Evolutionary conservation across 768 basidiomycete species (phyloP), one percentile per base, ranked within the genome.

Genomic region (Mycena maculata): DNA sequence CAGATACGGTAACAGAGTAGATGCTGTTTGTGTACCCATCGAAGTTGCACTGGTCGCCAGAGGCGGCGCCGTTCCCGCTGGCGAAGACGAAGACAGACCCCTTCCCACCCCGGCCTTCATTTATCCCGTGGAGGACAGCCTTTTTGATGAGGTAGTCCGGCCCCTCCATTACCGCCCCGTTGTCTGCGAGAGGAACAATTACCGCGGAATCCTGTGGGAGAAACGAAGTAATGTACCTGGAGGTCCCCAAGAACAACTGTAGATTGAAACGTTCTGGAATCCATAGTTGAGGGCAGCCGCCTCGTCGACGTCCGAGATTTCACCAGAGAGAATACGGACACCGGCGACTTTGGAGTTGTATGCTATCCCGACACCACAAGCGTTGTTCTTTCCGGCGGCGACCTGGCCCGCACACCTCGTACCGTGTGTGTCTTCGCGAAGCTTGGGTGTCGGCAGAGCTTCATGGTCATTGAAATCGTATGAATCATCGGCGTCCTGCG

Each of bases 1-100:
- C 94, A n/a, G 95, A 91, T 30, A 99, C 95, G 0, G 98, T 99
- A 45, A 99, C 89, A 9, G 93, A 94, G 79, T 94, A 98, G 64
- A 99, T 96, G 73, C 92, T 94, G 76, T 99, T 99, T 15, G 98
- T 99, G 77, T 99, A 99, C 9, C 98, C 98, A 72, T 99, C 97
- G 75, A 99, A 99, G 77, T 99, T 99, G 83, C 98, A 99, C 77
- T 99, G 97, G 75, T 99, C 98, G 20, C 92, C 94, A 60, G 86
- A 85, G 10, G 86, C 86, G 31, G 95, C 98, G 10, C 98, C 98
- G 75, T 99, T 99, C 0, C 98, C 98, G 59, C 94, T 96, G 5
- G 98, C 98, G 74, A 99, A 99, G 28, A 99, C 98, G 71, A 93
- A 99, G 67, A 99, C 85, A 33, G 93, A 95, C 1, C 98, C 98